These are phyloP conservation scores for Botryotinia globosa DNA, from an alignment of 2,329 filamentous ascomycete genomes.

Conservation along the genomic window DNA sequence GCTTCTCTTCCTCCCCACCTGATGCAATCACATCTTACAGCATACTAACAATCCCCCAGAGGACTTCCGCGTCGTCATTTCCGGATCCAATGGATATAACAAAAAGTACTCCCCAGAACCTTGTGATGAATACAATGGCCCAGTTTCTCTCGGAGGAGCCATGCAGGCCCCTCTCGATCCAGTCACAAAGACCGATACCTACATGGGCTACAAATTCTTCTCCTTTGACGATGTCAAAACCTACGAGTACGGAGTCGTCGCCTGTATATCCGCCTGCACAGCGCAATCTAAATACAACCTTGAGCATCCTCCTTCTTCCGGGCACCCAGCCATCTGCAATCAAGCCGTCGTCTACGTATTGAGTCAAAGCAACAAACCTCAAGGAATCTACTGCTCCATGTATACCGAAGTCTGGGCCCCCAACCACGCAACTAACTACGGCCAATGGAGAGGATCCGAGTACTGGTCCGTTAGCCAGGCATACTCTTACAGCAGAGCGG, in stretches of 20 bases:
- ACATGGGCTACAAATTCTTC: conserved; percentile 37
- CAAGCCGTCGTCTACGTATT: conserved; percentile 43
- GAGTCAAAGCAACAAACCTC: conserved; percentile 37
- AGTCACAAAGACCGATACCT: conserved; percentile 31
- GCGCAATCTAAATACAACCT: conserved; percentile 40
- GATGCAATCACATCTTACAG: not conserved
- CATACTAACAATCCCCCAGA: conserved; percentile 19
- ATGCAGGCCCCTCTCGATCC: conserved; percentile 38
- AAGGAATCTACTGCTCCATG: conserved; percentile 41
- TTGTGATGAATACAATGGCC: conserved; percentile 26
- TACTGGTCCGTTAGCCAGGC: conserved; percentile 18
- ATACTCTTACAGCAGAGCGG: not conserved
- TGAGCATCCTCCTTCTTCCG: conserved; percentile 34
- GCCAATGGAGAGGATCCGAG: conserved; percentile 24
- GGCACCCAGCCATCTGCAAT: conserved; percentile 40
- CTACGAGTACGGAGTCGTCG: conserved; percentile 24
- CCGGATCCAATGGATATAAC: conserved; percentile 45
- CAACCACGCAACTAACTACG: conserved; percentile 31
- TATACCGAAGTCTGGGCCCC: conserved; percentile 31
- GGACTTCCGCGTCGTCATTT: conserved; percentile 43
- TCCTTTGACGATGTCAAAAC: conserved; percentile 26
- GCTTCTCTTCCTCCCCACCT: not conserved
- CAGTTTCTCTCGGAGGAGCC: conserved; percentile 35
- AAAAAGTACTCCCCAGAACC: conserved; percentile 28
- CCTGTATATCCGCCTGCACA: conserved; percentile 40